Base-by-base conservation (phyloP, 768 basidiomycete species). In the Hirschioporus abietinus region DNA sequence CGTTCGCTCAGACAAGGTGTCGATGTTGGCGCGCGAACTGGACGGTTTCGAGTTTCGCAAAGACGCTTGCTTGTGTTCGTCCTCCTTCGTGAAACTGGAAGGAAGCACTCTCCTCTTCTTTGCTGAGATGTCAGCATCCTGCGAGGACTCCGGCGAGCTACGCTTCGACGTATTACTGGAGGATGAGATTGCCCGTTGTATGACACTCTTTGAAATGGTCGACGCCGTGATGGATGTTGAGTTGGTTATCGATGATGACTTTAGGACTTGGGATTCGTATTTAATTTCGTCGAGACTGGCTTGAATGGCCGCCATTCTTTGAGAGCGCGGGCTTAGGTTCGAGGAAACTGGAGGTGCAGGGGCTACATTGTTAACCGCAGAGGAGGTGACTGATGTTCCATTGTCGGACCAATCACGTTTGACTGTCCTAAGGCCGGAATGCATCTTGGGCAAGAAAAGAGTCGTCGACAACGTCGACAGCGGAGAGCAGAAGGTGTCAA, bases 351-450 rank as follows among this genome's bases (percentile, higher is more conserved):
- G 26, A 27, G 60, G 66, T 24, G 66, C 7, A 59, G 26, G 4
- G 35, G 25, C 35, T 64, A 63, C 23, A 18, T 34, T 63, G 35
- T 35, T 65, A 58, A 25, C 71, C 63, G 35, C 71, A 67, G 35
- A 71, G 71, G 60, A 70, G 23, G 5, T 36, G 35, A n/a, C 72
- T 68, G 27, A 71, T 66, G 77, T 83, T 64, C 79, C 81, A 77
- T 68, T 6, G 72, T 77, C 61, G 0, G 88, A 89, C 73, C 85
- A 92, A 74, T 92, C 86, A 66, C 91, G 84, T 69, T 81, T 81
- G 60, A 91, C 68, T 0, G 82, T 81, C 36, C 84, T 77, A 25
- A 92, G 81, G 0, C 90, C 91, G 0, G 90, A 92, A 70, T 79
- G 79, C 18, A 34, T 25, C 20, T 25, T 15, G 7, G 3, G 60